A percentile compares a stretch with the other conserved stretches of the same genome.
These are phyloP conservation scores for Ogataea trehaloabstinens DNA, from an alignment of 805 yeast genomes.

Conservation along the genomic window DNA sequence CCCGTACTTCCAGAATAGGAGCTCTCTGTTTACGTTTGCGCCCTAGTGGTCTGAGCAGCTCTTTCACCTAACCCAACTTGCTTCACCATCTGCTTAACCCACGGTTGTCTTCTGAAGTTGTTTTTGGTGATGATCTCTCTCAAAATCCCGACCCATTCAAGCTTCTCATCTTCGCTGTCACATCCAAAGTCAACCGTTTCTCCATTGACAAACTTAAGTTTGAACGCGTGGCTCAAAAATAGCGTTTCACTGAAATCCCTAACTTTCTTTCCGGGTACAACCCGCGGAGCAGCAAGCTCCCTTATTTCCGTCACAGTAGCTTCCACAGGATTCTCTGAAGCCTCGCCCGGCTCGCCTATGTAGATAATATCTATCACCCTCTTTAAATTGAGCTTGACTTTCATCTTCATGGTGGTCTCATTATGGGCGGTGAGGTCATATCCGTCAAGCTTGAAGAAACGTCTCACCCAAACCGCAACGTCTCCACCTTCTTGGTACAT, in stretches of 20 bases:
- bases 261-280: slow-evolving; percentile 3
- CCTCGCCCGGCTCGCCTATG: slow-evolving; percentile 37
- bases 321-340: slow-evolving; percentile 7
- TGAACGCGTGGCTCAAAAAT: slow-evolving; percentile 70
- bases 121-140: slow-evolving; percentile 48
- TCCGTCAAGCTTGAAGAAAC: slow-evolving; percentile 74
- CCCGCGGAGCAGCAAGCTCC: slow-evolving; percentile 23
- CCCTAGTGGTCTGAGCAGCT: neutral
- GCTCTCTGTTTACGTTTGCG: neutral
- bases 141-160: slow-evolving; percentile 62
- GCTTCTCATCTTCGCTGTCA: slow-evolving; percentile 59
- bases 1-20: no score
- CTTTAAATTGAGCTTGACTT: slow-evolving; percentile 72
- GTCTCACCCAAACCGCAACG: slow-evolving; percentile 65
- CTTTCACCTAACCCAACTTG: slow-evolving; percentile 1
- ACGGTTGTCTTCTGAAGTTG: slow-evolving; percentile 34
- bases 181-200: slow-evolving; percentile 87
- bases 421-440: slow-evolving; percentile 73
- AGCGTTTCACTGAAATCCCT: slow-evolving; percentile 74
- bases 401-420: slow-evolving; percentile 62
- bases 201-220: slow-evolving; percentile 70
- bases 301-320: slow-evolving; percentile 18
- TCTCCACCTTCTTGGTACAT: slow-evolving; percentile 93
- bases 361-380: slow-evolving; percentile 57
- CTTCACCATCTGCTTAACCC: slow-evolving; percentile 33